A percentile compares a stretch with the other conserved stretches of the same genome.
Evolutionary conservation across 2,329 filamentous ascomycete species (phyloP).

Genomic region (Paracoccidioides brasiliensis): DNA sequence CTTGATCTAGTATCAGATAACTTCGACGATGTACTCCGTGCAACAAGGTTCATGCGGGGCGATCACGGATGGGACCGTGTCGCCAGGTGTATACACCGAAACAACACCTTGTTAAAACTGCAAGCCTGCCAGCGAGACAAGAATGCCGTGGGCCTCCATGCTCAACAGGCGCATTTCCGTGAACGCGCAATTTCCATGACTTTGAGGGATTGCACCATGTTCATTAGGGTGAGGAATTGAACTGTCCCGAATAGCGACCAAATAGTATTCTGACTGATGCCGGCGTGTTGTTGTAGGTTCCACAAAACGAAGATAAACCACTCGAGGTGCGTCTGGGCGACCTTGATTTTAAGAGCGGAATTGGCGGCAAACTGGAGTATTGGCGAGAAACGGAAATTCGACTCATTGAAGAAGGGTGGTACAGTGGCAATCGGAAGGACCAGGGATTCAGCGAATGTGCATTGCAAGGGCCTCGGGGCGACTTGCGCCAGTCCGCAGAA

Average conservation of each 20-base stretch:
- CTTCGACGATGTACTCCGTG: slow-evolving; percentile 33
- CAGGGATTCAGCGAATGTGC: slow-evolving; percentile 21
- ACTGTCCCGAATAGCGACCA: background rate
- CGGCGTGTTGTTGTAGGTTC: slow-evolving; percentile 17
- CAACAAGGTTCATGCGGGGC: slow-evolving; percentile 27
- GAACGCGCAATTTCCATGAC: slow-evolving; percentile 63
- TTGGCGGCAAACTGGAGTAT: slow-evolving; percentile 49
- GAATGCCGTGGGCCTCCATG: slow-evolving; percentile 24
- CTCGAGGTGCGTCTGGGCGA: slow-evolving; percentile 52
- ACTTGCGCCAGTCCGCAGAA: background rate
- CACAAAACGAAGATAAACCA: slow-evolving; percentile 18
- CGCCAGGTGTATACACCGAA: slow-evolving; percentile 23
- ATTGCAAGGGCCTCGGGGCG: slow-evolving; percentile 13
- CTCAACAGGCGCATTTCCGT: slow-evolving; percentile 23
- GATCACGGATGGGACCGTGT: slow-evolving; percentile 20
- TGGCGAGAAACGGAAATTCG: slow-evolving; percentile 53
- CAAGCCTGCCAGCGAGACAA: slow-evolving; percentile 22
- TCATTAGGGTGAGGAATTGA: slow-evolving; percentile 42
- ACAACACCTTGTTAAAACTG: slow-evolving; percentile 23
- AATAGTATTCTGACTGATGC: background rate
- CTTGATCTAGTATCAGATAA: slow-evolving; percentile 45
- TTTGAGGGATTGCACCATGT: slow-evolving; percentile 64
- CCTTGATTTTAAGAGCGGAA: slow-evolving; percentile 60
- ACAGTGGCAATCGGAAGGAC: slow-evolving; percentile 33
- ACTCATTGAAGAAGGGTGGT: slow-evolving; percentile 57